Conservation (phyloP, 1,284 basidiomycete species). For the Mixia osmundae region DNA sequence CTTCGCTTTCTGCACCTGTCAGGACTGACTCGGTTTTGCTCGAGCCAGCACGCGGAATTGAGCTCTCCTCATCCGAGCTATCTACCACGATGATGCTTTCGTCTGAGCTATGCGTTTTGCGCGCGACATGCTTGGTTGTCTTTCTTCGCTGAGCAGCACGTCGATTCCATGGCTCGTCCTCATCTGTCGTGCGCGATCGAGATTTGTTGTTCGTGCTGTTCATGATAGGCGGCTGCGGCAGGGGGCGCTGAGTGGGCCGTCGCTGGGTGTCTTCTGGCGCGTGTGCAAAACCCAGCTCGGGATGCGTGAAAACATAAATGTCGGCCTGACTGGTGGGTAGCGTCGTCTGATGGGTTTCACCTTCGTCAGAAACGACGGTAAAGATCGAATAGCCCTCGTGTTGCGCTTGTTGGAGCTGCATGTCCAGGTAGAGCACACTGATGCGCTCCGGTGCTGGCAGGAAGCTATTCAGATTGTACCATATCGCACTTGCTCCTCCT, state of each 20-base stretch:
- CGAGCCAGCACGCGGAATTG: too few relatives aligned
- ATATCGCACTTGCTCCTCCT: constrained; percentile 24
- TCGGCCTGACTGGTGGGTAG: neutral
- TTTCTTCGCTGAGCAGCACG: neutral
- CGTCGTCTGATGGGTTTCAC: neutral
- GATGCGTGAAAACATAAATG: neutral
- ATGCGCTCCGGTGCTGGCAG: constrained; percentile 52
- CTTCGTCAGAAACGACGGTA: constrained; percentile 29
- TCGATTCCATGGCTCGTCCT: neutral
- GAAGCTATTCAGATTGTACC: constrained; percentile 81
- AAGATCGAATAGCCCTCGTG: constrained; percentile 81
- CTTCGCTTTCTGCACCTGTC: too few relatives aligned
- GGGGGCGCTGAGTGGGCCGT: neutral
- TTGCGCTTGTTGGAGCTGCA: constrained; percentile 71
- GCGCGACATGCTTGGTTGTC: too few relatives aligned
- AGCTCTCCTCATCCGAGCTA: too few relatives aligned
- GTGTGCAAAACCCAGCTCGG: neutral
- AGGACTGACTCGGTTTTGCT: too few relatives aligned
- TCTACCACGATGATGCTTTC: neutral
- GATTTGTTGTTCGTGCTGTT: neutral
- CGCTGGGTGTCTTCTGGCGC: neutral
- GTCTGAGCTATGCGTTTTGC: too few relatives aligned
- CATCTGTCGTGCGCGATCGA: neutral
- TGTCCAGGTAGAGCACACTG: constrained; percentile 51
- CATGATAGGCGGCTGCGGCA: neutral